Conservation (phyloP, 306 rosid genomes). For the Pyrus betulifolia region DNA sequence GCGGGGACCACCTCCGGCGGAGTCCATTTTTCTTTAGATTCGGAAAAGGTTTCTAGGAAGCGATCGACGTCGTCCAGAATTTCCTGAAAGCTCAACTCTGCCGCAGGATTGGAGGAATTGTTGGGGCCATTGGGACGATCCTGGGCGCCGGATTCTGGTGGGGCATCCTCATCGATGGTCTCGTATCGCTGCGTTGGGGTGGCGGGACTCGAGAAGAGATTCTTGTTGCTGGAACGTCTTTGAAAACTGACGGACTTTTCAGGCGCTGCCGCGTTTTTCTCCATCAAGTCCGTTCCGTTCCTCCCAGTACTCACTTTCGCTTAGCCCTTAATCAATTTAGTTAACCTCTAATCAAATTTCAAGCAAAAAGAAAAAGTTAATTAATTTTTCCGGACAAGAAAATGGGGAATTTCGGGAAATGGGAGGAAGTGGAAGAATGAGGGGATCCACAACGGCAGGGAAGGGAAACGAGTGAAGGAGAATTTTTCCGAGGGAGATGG, state of each 20-base stretch:
- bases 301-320: neutral
- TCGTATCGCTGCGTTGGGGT: neutral
- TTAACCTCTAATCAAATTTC: neutral
- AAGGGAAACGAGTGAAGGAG: constrained; percentile 12
- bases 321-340: neutral
- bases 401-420: constrained; percentile 1
- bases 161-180: neutral
- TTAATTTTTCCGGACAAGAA: neutral
- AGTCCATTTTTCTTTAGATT: neutral
- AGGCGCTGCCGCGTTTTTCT: constrained; percentile 11
- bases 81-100: neutral
- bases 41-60: constrained; percentile 15
- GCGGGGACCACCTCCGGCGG: constrained; percentile 29
- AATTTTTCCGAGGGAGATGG: constrained; percentile 1
- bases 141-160: neutral
- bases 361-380: neutral
- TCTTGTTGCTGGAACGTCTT: constrained; percentile 2
- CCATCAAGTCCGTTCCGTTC: constrained; percentile 16
- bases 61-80: constrained; percentile 44
- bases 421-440: constrained; percentile 2
- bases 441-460: neutral
- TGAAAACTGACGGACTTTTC: constrained; percentile 22
- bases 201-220: constrained; percentile 5
- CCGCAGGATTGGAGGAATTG: neutral
- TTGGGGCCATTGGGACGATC: neutral